Evolutionary conservation across 2,329 filamentous ascomycete species (phyloP), one percentile per base, ranked within the genome.

Genomic region (Aspergillus fructus): DNA sequence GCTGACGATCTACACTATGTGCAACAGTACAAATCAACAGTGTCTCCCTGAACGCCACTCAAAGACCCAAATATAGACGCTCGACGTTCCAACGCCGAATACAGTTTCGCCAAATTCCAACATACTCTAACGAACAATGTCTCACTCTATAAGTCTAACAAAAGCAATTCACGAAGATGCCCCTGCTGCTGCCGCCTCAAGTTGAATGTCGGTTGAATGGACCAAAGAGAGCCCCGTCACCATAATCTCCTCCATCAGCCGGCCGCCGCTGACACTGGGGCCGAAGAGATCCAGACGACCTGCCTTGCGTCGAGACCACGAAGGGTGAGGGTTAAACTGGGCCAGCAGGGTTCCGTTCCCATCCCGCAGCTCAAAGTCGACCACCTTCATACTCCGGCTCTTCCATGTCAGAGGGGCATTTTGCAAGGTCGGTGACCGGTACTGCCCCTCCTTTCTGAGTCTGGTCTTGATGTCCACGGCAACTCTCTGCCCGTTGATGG

Each of bases 331-430:
- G 9, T 48, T 53, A 46, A 59, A 56, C 42, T 47, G 43, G 11
- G 58, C 57, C 5, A 59, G 49, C 1, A 23, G 43, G 3, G 49
- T 34, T 15, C 19, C 21, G 21, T 59, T 59, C 1, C 46, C 39
- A 30, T 59, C 57, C 8, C 49, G 48, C 15, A 52, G 48, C 51
- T 59, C 58, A 45, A 59, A 56, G 15, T 42, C 48, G 23, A 59
- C 19, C 43, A 33, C 17, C 23, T 59, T 59, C 30, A 47, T 34
- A 3, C 49, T 54, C 15, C 40, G 42, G 34, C 40, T 50, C 40
- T 51, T 56, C 58, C 58, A 59, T 2, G 40, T 43, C 15, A 56
- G 12, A 4, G 34, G 12, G 4, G 15, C 39, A 21, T 47, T 56
- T 2, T 48, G 21, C 12, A 56, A 24, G 3, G 58, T 51, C 2